Evolutionary conservation across 805 yeast genomes (phyloP).

Genomic region (Cyberlindnera mississippiensis): DNA sequence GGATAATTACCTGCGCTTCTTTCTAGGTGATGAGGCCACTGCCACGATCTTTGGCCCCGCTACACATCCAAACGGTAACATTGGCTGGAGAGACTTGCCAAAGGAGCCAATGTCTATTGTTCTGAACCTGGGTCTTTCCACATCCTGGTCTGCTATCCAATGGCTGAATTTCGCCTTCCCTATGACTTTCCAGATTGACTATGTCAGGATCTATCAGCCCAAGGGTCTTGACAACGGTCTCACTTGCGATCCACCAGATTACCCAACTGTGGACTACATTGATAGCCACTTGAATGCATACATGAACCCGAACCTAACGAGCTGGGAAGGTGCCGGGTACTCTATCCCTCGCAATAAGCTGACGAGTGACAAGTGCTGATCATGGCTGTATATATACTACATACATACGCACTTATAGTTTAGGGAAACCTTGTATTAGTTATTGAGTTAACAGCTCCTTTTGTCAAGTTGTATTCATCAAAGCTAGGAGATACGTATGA

Average conservation of each 20-base stretch:
- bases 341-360: slow-evolving; percentile 37
- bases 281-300: slow-evolving; percentile 39
- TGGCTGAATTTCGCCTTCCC: slow-evolving; percentile 45
- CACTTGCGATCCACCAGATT: slow-evolving; percentile 46
- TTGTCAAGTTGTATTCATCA: too few species aligned
- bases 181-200: slow-evolving; percentile 39
- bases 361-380: slow-evolving; percentile 10
- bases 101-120: slow-evolving; percentile 50
- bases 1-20: slow-evolving; percentile 33
- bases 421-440: too few species aligned
- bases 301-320: slow-evolving; percentile 39
- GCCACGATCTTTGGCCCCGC: slow-evolving; percentile 40
- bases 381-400: background rate
- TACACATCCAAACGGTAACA: slow-evolving; percentile 46
- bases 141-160: slow-evolving; percentile 48
- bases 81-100: slow-evolving; percentile 44
- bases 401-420: background rate
- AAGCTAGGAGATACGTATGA: too few species aligned
- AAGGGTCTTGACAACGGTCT: slow-evolving; percentile 31
- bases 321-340: slow-evolving; percentile 44
- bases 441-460: too few species aligned
- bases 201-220: slow-evolving; percentile 49
- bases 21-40: slow-evolving; percentile 45
- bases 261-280: slow-evolving; percentile 45
- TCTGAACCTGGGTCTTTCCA: slow-evolving; percentile 46